Evolutionary conservation across 768 basidiomycete genomes (phyloP), one percentile per base, ranked within the genome.

Genomic region (Trametes cingulata): DNA sequence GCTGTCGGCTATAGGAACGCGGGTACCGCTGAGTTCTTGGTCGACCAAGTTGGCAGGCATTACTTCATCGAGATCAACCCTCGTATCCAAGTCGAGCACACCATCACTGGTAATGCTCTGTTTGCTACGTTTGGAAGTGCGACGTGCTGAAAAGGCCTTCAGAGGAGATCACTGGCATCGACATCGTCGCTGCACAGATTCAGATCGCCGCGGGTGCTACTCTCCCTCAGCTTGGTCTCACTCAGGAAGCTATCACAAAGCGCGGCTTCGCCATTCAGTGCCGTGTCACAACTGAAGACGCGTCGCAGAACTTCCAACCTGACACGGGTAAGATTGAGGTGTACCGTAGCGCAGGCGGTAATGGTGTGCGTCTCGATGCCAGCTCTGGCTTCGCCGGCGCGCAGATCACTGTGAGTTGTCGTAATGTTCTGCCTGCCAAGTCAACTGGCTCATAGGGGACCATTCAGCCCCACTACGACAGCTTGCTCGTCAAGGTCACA

Each of bases 1-100:
- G 92, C 91, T 58, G 97, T 98, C 66, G 86, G 89, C 6, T 99
- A 99, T 75, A 84, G 93, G 65, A 98, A 97, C 74, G 97, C 97
- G 52, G 96, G 97, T 65, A 98, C 97, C 39, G 95, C 93, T 24
- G 97, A 99, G 77, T 99, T 98, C 81, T 80, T 99, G 75, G 95
- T 98, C 63, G 97, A 98, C 75, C 91, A 95, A 72, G 85, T 90
- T 81, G 94, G 93, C 68, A 83, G 95, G 67, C 94, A 97, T 76
- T 98, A 98, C 77, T 98, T 99, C 78, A 98, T 99, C 70, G 97
- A 99, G 77, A 98, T 99, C 68, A 98, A 98, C 76, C 95, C 97
- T 29, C 94, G 97, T 78, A 98, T 99, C 69, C 97, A 99, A 75
- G 97, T 99, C 76, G 97, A 98, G 73, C 97, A 98, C 76, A 98